phyloP scores from a whole-genome alignment of 2,329 filamentous ascomycete species.

The Fragosphaeria purpurea region DNA sequence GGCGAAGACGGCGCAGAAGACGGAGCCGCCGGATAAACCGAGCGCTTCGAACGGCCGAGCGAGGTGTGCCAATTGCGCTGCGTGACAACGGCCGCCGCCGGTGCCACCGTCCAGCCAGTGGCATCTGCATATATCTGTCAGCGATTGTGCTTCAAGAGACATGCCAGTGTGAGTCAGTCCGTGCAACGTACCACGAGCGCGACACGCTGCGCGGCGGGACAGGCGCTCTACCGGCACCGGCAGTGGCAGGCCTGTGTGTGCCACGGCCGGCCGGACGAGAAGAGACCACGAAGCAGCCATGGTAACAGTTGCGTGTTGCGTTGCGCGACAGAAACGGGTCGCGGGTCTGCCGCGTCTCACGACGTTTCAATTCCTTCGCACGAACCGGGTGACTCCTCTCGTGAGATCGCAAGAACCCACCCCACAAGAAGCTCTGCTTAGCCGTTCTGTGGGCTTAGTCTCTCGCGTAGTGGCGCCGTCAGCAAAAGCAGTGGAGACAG shows the following conservation, averaged over 20 bases:
- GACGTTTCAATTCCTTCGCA: too few species aligned
- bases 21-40: too few species aligned
- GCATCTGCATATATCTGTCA: neutral
- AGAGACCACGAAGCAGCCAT: conserved; percentile 14
- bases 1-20: conserved; percentile 2
- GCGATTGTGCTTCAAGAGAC: neutral
- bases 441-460: too few species aligned
- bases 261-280: conserved; percentile 14
- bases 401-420: too few species aligned
- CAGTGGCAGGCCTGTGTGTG: conserved; percentile 7
- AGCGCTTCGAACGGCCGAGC: conserved; percentile 11
- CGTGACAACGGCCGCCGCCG: neutral
- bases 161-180: neutral
- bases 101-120: neutral
- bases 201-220: conserved; percentile 7
- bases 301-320: too few species aligned
- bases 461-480: too few species aligned
- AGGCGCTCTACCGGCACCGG: conserved; percentile 10
- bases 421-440: too few species aligned
- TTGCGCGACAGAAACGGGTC: too few species aligned
- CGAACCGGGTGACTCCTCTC: too few species aligned
- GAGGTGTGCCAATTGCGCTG: conserved; percentile 29
- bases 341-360: too few species aligned
- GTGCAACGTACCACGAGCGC: conserved; percentile 13
- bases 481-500: too few species aligned